Conservation (phyloP, 495 filamentous ascomycete species). For the Gamarada debralockiae region DNA sequence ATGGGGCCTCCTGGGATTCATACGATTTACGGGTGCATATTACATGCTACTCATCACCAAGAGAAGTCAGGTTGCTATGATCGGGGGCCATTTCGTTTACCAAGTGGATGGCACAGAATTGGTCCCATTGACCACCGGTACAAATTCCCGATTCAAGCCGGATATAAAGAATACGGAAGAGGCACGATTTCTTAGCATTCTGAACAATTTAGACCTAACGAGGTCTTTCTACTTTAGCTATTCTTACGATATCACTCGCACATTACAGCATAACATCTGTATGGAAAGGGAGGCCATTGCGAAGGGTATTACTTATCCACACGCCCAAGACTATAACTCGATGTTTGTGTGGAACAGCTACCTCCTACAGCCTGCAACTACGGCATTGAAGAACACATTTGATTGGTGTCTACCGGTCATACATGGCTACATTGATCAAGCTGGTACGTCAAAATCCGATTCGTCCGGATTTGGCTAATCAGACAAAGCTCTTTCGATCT, state of each 20-base stretch:
- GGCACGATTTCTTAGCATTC: constrained; percentile 78
- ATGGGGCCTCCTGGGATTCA: constrained; percentile 93
- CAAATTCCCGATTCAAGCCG: constrained; percentile 59
- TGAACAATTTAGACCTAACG: constrained; percentile 86
- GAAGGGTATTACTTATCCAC: constrained; percentile 54
- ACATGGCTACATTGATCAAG: constrained; percentile 93
- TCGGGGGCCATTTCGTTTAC: constrained; percentile 94
- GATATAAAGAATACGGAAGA: constrained; percentile 84
- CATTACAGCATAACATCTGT: constrained; percentile 88
- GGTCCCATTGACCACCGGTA: constrained; percentile 67
- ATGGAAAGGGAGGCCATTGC: constrained; percentile 67
- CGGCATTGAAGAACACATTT: constrained; percentile 69
- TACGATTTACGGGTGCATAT: constrained; percentile 92
- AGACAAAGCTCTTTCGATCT: constrained; percentile 71
- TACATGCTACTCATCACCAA: constrained; percentile 98
- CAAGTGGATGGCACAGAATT: constrained; percentile 95
- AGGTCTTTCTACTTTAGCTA: constrained; percentile 98
- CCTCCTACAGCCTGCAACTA: constrained; percentile 72
- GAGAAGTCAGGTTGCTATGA: constrained; percentile 89
- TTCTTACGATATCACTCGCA: constrained; percentile 92
- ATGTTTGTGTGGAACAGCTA: constrained; percentile 99
- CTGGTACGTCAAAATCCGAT: constrained; percentile 33
- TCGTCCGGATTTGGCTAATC: constrained; percentile 50
- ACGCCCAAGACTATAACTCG: constrained; percentile 69
- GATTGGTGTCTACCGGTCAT: constrained; percentile 97